Evolutionary conservation across 2,329 filamentous ascomycete species (phyloP), one percentile per base, ranked within the genome.

Genomic region (Colletotrichum musicola): DNA sequence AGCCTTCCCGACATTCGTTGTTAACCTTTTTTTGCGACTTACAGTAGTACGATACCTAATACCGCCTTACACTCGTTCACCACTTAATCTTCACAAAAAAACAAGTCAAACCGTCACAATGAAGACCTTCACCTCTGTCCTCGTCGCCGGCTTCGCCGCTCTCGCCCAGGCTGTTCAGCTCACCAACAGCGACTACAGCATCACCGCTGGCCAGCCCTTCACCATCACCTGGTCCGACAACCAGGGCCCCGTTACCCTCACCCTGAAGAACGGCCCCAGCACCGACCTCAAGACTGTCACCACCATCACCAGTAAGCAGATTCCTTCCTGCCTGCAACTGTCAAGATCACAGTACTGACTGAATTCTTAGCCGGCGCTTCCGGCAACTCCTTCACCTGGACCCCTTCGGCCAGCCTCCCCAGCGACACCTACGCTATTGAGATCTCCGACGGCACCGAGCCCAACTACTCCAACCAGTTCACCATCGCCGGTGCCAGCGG

Each of bases 381-480:
- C 53, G 80, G 76, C 62, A 70, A 64, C 42, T 80, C 77, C 63
- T 82, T 75, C 78, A 78, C 75, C 68, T 84, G 80, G 79, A 77
- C 75, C 16, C 80, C 81, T 14, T 71, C 78, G 27, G 51, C 74
- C n/a, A 72, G 73, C 66, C 75, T 84, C 35, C 65, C 79, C 64
- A 73, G 76, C 30, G 83, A 77, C 75, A 74, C 72, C 38, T 86
- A 86, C 72, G 83, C 84, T 70, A 78, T 86, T 71, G 76, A 81
- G 76, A 84, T 86, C 73, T 69, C 62, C 30, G 83, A 86, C 72
- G 73, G 73, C 22, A 74, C 72, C 38, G 71, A 58, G 25, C 75
- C 74, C 74, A 86, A 86, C 83, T 86, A 82, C 80, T 82, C 80
- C 73, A 4, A 66, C 13, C 77, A 77, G 74, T 86, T 83, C 75